Evolutionary conservation across 2,329 filamentous ascomycete genomes (phyloP).

Genomic region (Ustilaginoidea virens): DNA sequence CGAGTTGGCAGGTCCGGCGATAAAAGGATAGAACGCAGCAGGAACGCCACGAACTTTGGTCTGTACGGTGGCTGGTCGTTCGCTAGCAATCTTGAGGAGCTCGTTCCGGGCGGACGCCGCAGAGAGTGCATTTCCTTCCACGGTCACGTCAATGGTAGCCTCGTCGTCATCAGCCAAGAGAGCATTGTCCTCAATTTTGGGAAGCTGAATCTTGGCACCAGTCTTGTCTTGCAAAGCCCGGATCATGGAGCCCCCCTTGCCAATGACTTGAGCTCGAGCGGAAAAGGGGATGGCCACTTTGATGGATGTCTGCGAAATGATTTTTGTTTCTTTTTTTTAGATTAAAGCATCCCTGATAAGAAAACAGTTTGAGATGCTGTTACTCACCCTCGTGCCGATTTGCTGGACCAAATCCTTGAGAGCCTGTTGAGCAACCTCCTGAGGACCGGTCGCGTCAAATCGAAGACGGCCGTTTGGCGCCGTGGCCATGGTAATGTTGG

Average conservation of each 20-base stretch:
- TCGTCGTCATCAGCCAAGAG: conserved; percentile 59
- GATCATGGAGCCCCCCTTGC: conserved; percentile 77
- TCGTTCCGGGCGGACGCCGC: conserved; percentile 70
- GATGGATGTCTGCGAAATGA: conserved; percentile 37
- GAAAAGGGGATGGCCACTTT: conserved; percentile 72
- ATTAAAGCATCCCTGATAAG: no score
- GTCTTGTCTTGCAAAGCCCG: conserved; percentile 81
- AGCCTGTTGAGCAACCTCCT: conserved; percentile 72
- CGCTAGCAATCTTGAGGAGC: conserved; percentile 76
- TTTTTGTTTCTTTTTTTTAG: no score
- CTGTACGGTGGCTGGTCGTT: conserved; percentile 69
- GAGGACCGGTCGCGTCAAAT: conserved; percentile 75
- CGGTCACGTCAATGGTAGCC: conserved; percentile 65
- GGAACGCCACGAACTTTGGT: conserved; percentile 73
- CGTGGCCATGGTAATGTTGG: conserved; percentile 62
- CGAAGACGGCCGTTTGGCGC: conserved; percentile 58
- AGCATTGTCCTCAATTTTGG: conserved; percentile 54
- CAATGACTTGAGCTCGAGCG: conserved; percentile 80
- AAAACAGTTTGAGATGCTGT: background rate
- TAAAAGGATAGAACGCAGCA: conserved; percentile 88
- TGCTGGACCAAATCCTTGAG: conserved; percentile 80
- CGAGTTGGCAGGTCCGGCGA: conserved; percentile 64
- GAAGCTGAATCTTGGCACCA: conserved; percentile 79
- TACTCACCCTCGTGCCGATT: conserved; percentile 65
- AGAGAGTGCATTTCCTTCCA: conserved; percentile 84